phyloP scores from a whole-genome alignment of 495 filamentous ascomycete species.

The Glonium stellatum region DNA sequence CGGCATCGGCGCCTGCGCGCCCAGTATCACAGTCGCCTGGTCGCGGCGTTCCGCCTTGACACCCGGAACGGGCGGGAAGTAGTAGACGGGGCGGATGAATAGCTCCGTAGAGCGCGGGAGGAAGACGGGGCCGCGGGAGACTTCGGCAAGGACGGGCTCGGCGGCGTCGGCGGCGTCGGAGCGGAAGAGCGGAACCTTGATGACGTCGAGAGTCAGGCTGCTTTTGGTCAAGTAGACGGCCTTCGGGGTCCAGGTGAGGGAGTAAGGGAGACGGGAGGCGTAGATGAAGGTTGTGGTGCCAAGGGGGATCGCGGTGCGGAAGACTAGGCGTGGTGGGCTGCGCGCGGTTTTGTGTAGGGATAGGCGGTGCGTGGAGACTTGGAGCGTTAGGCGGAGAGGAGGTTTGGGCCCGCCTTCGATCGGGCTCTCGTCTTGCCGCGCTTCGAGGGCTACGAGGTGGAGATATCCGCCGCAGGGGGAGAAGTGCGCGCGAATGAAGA shows the following conservation, averaged over 20 bases:
- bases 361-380: conserved; percentile 5
- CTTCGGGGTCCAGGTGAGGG: background rate
- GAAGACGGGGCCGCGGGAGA: background rate
- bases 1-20: background rate
- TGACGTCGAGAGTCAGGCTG: background rate
- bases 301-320: background rate
- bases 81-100: background rate
- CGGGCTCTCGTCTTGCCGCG: background rate
- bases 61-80: background rate
- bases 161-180: background rate
- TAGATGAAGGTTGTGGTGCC: background rate
- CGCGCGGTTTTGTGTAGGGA: conserved; percentile 1
- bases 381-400: background rate
- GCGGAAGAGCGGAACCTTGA: conserved; percentile 3
- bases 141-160: background rate
- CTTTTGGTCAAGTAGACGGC: background rate
- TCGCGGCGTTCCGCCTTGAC: background rate
- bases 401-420: background rate
- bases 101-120: background rate
- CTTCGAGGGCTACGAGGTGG: conserved; percentile 1
- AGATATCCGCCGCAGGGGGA: background rate
- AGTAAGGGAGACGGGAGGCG: background rate
- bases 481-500: conserved; percentile 3
- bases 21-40: conserved; percentile 1
- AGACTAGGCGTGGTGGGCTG: background rate